Evolutionary conservation across 2,329 filamentous ascomycete species (phyloP), one percentile per base, ranked within the genome.

Genomic region (Metarhizium sp.): DNA sequence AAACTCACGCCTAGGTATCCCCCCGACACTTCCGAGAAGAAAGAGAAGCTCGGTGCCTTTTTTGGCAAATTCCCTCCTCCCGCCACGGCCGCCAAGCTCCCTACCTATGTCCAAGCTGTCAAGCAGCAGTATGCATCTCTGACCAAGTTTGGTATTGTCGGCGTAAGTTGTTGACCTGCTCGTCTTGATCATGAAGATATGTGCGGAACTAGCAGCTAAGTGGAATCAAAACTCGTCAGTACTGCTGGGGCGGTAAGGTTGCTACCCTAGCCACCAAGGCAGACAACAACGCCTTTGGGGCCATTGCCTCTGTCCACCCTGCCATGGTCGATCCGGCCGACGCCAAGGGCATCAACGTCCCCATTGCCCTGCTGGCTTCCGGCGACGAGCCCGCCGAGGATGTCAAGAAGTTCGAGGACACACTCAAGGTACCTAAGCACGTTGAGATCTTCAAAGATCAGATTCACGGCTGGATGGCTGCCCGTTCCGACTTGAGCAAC

Each of bases 391-490:
- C 73, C 3, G 71, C 67, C 0, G 78, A 79, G 3, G 75, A 75
- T 43, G 78, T 85, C 45, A 71, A 80, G 67, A 73, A 80, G 65
- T 84, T 81, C 59, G 75, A 80, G 65, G 67, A 73, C n/a, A 72
- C 71, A 10, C 74, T 87, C 52, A 72, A 70, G 32, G 78, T 72
- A 2, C 70, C 78, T 56, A 82, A 83, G 63, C 77, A 84, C 59
- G 78, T 87, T 53, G 84, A 88, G 73, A 82, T 68, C n/a, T 88
- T 87, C 63, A 62, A 64, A 29, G 82, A 82, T 63, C 85, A 87
- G 76, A 78, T 84, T 64, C 86, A 89, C 69, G 86, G 86, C 48
- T 89, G 85, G 84, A 89, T 88, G 86, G 83, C 81, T 1, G 85
- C 86, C 1, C 78, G 85, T 30, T 75, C 79, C 0, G 72, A 87